These are phyloP conservation scores for Exophiala calicioides DNA, from an alignment of 2,329 filamentous ascomycete species.

Conservation along the genomic window DNA sequence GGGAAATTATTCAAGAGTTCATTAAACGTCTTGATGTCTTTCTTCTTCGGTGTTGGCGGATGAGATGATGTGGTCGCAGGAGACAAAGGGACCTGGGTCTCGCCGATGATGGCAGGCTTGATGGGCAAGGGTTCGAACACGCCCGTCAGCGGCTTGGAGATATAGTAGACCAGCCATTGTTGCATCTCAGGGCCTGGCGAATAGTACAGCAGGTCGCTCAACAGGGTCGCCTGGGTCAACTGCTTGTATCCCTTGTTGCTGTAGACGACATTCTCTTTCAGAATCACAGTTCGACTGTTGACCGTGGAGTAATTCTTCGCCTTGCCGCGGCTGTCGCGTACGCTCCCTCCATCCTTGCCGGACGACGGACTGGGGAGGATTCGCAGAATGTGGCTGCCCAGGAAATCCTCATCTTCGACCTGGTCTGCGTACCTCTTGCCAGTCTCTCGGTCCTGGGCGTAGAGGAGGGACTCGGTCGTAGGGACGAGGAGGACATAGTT, in stretches of 20 bases:
- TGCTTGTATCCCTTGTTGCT: slow-evolving; percentile 98
- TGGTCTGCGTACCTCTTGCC: slow-evolving; percentile 76
- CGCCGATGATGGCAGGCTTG: slow-evolving; percentile 28
- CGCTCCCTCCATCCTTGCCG: slow-evolving; percentile 61
- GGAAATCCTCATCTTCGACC: slow-evolving; percentile 86
- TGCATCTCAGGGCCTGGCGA: slow-evolving; percentile 84
- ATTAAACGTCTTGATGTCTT: slow-evolving; percentile 86
- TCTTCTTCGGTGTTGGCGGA: slow-evolving; percentile 65
- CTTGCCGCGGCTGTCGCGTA: slow-evolving; percentile 87
- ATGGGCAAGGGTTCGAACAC: slow-evolving; percentile 68
- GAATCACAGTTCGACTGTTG: slow-evolving; percentile 88
- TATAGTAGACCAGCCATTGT: slow-evolving; percentile 96
- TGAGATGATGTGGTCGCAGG: slow-evolving; percentile 36
- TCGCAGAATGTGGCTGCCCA: slow-evolving; percentile 93
- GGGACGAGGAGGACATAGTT: slow-evolving; percentile 94
- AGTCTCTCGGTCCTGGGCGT: slow-evolving; percentile 82
- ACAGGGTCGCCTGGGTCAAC: slow-evolving; percentile 82
- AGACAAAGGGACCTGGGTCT: slow-evolving; percentile 29
- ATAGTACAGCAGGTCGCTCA: slow-evolving; percentile 84
- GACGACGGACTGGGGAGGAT: slow-evolving; percentile 63
- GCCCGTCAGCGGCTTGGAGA: slow-evolving; percentile 84
- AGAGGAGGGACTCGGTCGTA: slow-evolving; percentile 86
- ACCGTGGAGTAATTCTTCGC: slow-evolving; percentile 90
- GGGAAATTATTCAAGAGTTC: slow-evolving; percentile 90
- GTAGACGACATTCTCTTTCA: slow-evolving; percentile 90